Base-by-base conservation (phyloP, 805 yeast genomes). In the baker's yeast (Saccharomyces cerevisiae) region DNA sequence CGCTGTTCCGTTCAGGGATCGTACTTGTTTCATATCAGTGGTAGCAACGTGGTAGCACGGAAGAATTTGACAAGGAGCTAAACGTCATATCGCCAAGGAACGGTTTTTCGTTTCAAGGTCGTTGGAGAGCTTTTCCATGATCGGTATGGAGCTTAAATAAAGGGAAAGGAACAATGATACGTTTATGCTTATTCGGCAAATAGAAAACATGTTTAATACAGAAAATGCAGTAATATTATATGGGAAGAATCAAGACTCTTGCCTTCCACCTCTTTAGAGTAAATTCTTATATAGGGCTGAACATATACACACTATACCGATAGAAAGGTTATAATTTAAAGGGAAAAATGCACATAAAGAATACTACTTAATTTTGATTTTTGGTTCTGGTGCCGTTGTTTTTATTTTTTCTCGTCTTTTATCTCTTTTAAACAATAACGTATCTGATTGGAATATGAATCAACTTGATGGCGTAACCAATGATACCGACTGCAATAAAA, bases 391-490 rank as follows among this genome's bases (percentile, higher is more conserved):
- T 32, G 13, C 41, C 9, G 26, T 8, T 49, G 46, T 32, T 36
- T 24, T 26, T 50, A 17, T 31, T 14, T 46, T 24, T n/a, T 46
- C 26, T 51, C 36, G n/a, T 30, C 26, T 17, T 46, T 17, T 43
- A 10, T 6, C 17, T 29, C 22, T 24, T 46, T 78, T 78, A 90
- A 63, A 90, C 97, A 75, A 91, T 89, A 77, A 89, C 83, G 76
- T 89, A 91, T 79, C 97, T 87, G 77, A 91, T 89, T 70, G 97
- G 97, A 67, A 91, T 91, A 76, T 91, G 97, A 65, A 91, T 76
- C 70, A 92, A 82, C 76, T 92, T 92, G 75, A 94, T 94, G 67
- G 85, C 87, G 76, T 90, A 92, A 55, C 99, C 99, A 67, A 94
- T 95, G 66, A 89, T 86, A 69, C 99, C 99, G 91, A 92, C 94